Base-by-base conservation (phyloP, 2,329 filamentous ascomycete genomes). In the Cryphonectria carpinicola region DNA sequence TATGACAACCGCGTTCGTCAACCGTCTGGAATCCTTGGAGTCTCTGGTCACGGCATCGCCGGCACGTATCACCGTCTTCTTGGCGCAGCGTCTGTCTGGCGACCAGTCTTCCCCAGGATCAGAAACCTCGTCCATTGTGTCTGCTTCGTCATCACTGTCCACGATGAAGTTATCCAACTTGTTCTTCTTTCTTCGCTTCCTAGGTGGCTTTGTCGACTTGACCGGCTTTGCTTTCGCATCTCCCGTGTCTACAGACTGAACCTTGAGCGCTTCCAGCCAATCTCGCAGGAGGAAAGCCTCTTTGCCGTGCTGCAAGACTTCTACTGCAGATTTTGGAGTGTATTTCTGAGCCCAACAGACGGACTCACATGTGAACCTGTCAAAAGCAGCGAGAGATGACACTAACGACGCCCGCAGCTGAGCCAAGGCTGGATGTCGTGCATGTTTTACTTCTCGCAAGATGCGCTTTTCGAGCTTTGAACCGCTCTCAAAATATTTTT, bases 311-410 rank as follows among this genome's bases (percentile, higher is more conserved):
- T 98, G 95, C 14, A 99, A 83, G 0, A 98, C 90, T 70, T 95
- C 89, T 4, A 83, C 83, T 2, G 93, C 90, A 49, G 81, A 84
- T 37, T 80, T 81, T 0, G 96, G 96, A 0, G 92, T 89, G 80
- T 98, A 97, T 77, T 98, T 98, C 56, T 95, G 91, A 1, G 85
- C 80, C 96, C 96, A 99, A 11, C 89, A 81, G 39, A 86, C 81
- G 1, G 84, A 84, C 77, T 98, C 95, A 75, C 92, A 97, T 65
- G 86, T 87, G 11, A 90, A 92, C 73, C 83, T 87, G 78, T 99
- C 96, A 76, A 95, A 98, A 0, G 95, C 90, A 5, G 93, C 95
- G 17, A 95, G 83, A 0, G 85, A 85, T 1, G 84, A 85, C 61
- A 84, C 81, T 43, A 98, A 84, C 0, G 85, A 84, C 3, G 83